Conservation (phyloP, 2,329 filamentous ascomycete genomes). For the Ceratocystis diversiconidia region DNA sequence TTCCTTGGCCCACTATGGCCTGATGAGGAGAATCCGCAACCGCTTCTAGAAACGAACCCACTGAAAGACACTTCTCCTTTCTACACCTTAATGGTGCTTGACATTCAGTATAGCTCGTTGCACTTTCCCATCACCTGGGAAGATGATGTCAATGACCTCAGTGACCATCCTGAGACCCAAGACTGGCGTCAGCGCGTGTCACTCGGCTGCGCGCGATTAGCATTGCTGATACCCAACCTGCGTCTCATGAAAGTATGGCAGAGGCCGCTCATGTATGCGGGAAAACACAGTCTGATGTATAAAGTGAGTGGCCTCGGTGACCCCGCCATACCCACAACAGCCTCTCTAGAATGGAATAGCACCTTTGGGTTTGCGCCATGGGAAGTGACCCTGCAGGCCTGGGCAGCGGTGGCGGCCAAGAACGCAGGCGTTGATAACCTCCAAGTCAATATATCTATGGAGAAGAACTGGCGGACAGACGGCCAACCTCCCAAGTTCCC, state of each 20-base stretch:
- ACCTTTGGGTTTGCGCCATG: constrained; percentile 21
- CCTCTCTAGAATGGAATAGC: constrained; percentile 19
- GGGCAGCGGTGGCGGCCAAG: constrained; percentile 20
- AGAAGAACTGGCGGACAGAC: constrained; percentile 1
- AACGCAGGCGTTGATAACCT: constrained; percentile 7
- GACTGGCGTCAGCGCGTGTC: constrained; percentile 21
- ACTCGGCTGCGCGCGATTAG: constrained; percentile 20
- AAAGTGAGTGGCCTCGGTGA: background rate
- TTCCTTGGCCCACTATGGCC: constrained; percentile 21
- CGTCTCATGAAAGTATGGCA: constrained; percentile 19
- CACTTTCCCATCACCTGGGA: constrained; percentile 20
- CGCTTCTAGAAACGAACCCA: constrained; percentile 13
- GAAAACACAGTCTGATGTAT: constrained; percentile 21
- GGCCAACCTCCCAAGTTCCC: constrained; percentile 10
- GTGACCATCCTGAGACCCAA: constrained; percentile 18
- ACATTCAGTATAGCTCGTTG: constrained; percentile 20
- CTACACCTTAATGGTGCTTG: constrained; percentile 17
- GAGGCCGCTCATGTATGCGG: constrained; percentile 22
- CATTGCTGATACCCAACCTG: constrained; percentile 21
- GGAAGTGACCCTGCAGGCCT: constrained; percentile 21
- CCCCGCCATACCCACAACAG: background rate
- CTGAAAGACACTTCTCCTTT: background rate
- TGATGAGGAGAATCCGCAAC: constrained; percentile 14
- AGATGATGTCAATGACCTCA: constrained; percentile 19
- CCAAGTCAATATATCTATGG: background rate